phyloP scores from a whole-genome alignment of 148 eudicot genomes.

The Oxyria digyna region DNA sequence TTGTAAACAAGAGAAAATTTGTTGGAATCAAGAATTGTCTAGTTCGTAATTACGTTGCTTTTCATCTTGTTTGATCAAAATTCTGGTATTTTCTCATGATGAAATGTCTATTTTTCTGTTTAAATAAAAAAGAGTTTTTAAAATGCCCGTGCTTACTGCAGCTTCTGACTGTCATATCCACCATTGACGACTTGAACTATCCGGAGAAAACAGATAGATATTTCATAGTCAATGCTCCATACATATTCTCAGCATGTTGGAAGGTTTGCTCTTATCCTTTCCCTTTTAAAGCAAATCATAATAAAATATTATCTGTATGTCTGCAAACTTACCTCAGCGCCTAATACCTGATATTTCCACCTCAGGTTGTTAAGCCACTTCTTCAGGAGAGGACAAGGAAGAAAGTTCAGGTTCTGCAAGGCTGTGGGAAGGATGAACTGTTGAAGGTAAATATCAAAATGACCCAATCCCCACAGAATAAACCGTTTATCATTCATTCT shows the following conservation, averaged over 20 bases:
- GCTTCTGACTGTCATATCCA: constrained; percentile 82
- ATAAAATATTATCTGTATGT: background rate
- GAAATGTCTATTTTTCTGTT: background rate
- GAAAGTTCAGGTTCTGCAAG: constrained; percentile 84
- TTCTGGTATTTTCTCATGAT: background rate
- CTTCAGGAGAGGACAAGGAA: constrained; percentile 91
- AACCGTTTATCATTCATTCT: background rate
- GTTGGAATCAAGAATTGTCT: background rate
- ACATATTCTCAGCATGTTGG: constrained; percentile 98
- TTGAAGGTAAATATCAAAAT: constrained; percentile 45
- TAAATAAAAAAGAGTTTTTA: background rate
- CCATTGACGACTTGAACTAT: constrained; percentile 92
- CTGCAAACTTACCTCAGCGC: background rate
- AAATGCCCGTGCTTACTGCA: constrained; percentile 23
- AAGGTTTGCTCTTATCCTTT: constrained; percentile 40
- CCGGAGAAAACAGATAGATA: constrained; percentile 98
- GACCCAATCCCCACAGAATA: background rate
- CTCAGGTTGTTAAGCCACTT: constrained; percentile 92
- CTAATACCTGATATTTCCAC: background rate
- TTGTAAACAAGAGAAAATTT: background rate
- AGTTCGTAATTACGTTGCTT: background rate
- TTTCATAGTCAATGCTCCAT: constrained; percentile 90
- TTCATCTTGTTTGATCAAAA: background rate
- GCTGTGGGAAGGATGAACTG: constrained; percentile 79
- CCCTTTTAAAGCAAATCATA: background rate